Conservation (phyloP, 257 asterid genomes). For the Leptodermis oblonga region DNA sequence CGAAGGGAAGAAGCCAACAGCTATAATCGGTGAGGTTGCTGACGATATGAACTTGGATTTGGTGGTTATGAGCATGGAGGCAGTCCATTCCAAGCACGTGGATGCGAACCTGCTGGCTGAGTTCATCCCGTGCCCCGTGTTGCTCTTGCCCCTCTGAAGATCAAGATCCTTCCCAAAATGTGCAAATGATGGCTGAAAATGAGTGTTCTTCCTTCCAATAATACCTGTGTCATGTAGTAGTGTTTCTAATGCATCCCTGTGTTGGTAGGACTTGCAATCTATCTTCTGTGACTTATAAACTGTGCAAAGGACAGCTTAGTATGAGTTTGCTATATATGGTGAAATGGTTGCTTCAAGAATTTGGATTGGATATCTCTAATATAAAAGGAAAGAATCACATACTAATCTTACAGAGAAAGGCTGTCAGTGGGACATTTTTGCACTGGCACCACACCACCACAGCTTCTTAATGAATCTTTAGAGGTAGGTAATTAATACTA, state of each 20-base stretch:
- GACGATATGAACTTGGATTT: conserved; percentile 93
- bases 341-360: not conserved
- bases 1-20: conserved; percentile 88
- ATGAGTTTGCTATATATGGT: not conserved
- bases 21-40: conserved; percentile 94
- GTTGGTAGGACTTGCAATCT: not conserved
- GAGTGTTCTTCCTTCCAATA: not conserved
- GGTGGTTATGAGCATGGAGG: conserved; percentile 95
- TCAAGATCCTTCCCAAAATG: not conserved
- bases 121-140: conserved; percentile 91
- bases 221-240: not conserved
- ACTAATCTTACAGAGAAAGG: not conserved
- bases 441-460: not conserved
- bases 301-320: not conserved
- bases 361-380: not conserved
- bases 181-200: not conserved
- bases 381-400: not conserved
- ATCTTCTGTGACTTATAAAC: not conserved
- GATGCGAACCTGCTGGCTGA: conserved; percentile 93
- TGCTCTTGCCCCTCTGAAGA: conserved; percentile 69
- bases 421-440: not conserved
- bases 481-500: too few species aligned
- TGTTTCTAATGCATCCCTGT: not conserved
- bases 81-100: conserved; percentile 94
- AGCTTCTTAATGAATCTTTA: not conserved